phyloP scores from a whole-genome alignment of 2,329 filamentous ascomycete genomes.

The Chaetomiaceae sp. region DNA sequence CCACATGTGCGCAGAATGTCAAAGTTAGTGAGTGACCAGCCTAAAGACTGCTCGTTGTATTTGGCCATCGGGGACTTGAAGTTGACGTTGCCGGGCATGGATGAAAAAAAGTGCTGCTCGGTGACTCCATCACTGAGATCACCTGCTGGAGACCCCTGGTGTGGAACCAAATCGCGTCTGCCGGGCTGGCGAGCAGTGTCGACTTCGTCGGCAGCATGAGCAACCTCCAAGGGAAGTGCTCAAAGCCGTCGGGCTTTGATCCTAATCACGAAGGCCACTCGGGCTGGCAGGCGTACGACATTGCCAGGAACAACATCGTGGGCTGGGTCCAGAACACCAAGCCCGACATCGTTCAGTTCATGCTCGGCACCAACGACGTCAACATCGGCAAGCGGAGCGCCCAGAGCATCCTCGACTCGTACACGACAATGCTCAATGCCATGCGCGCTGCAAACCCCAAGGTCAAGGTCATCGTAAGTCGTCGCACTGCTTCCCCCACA shows the following conservation, averaged over 20 bases:
- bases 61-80: neutral
- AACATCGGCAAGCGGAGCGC: conserved; percentile 30
- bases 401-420: conserved; percentile 36
- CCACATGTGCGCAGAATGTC: conserved; percentile 17
- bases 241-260: conserved; percentile 33
- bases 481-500: neutral
- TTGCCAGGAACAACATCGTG: conserved; percentile 38
- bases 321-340: conserved; percentile 36
- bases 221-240: conserved; percentile 35
- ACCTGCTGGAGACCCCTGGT: conserved; percentile 41
- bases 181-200: conserved; percentile 33
- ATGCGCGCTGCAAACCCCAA: conserved; percentile 36
- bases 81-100: neutral
- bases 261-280: conserved; percentile 42
- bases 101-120: conserved; percentile 36
- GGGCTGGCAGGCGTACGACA: conserved; percentile 40
- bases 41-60: neutral
- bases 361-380: conserved; percentile 45
- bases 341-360: conserved; percentile 42
- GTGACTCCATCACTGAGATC: conserved; percentile 43
- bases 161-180: conserved; percentile 36
- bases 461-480: conserved; percentile 35
- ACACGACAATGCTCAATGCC: conserved; percentile 36
- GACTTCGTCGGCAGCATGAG: conserved; percentile 40
- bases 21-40: conserved; percentile 20